Percentiles rank a stretch among this genome's conserved stretches.
These are phyloP conservation scores for Vaccinium myrtillus DNA, from an alignment of 148 eudicot genomes.

Conservation along the genomic window DNA sequence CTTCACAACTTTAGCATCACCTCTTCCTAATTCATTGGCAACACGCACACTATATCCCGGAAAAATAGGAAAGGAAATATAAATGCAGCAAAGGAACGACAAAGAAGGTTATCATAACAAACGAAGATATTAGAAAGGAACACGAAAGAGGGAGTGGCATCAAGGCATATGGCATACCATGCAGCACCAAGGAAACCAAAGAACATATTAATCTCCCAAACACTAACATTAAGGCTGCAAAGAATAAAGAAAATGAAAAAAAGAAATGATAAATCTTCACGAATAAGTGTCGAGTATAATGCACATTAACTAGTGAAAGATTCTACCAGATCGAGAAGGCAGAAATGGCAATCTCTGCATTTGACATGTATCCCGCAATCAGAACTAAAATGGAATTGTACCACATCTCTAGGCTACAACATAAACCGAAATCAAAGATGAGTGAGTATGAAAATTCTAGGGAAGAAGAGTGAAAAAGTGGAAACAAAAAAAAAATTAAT, in stretches of 20 bases:
- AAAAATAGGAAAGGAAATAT: neutral
- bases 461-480: neutral
- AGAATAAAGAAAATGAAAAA: neutral
- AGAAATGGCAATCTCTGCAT: constrained; percentile 67
- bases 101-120: neutral
- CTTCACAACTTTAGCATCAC: constrained; percentile 59
- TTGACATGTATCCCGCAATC: constrained; percentile 60
- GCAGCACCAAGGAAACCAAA: constrained; percentile 72
- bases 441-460: neutral
- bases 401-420: constrained; percentile 65
- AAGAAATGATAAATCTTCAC: neutral
- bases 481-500: neutral
- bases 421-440: neutral
- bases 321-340: constrained; percentile 74
- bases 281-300: neutral
- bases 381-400: constrained; percentile 64
- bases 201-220: constrained; percentile 63
- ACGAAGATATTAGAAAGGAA: neutral
- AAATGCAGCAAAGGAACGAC: neutral
- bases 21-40: constrained; percentile 73
- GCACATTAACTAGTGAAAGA: neutral
- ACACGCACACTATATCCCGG: constrained; percentile 52
- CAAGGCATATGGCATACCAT: constrained; percentile 29
- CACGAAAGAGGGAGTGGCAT: neutral
- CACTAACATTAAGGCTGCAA: constrained; percentile 61